Evolutionary conservation across 2,329 filamentous ascomycete genomes (phyloP).

Genomic region (Fusarium neocosmosporiellum): DNA sequence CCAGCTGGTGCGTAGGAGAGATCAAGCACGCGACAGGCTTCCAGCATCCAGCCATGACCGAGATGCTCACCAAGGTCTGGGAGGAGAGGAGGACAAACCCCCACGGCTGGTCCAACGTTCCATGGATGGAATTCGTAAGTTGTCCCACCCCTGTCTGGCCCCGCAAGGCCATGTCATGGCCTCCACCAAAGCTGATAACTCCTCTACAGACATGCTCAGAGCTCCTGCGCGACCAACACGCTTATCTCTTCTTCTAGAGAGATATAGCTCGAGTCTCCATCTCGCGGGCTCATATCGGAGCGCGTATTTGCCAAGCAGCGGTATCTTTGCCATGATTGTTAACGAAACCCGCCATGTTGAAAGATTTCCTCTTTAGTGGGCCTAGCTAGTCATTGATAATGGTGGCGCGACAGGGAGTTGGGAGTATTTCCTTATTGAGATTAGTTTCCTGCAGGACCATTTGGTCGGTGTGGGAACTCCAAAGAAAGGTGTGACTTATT

Average conservation of each 20-base stretch:
- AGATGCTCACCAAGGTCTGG: slow-evolving; percentile 41
- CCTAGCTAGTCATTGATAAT: not conserved
- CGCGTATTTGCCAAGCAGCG: not conserved
- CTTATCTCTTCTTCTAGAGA: slow-evolving; percentile 35
- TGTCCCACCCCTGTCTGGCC: not conserved
- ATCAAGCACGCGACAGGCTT: slow-evolving; percentile 43
- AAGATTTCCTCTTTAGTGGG: not conserved
- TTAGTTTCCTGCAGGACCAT: not conserved
- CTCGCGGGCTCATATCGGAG: not conserved
- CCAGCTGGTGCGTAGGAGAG: slow-evolving; percentile 34
- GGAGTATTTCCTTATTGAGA: slow-evolving; percentile 16
- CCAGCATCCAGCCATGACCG: slow-evolving; percentile 40
- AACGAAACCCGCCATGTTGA: not conserved
- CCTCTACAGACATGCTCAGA: slow-evolving; percentile 29
- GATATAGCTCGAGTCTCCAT: not conserved
- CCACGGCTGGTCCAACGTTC: slow-evolving; percentile 33
- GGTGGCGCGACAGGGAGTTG: slow-evolving; percentile 5
- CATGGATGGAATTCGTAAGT: slow-evolving; percentile 47
- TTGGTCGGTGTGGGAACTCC: not conserved
- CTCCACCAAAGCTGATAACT: not conserved
- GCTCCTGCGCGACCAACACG: slow-evolving; percentile 26
- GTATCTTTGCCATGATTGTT: not conserved
- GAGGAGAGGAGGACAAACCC: slow-evolving; percentile 31
- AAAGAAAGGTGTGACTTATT: not conserved
- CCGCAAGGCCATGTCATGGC: not conserved